A percentile compares a stretch with the other conserved stretches of the same genome.
phyloP scores from a whole-genome alignment of 192 early-diverging fungal species.

The Linnemannia schmuckeri region DNA sequence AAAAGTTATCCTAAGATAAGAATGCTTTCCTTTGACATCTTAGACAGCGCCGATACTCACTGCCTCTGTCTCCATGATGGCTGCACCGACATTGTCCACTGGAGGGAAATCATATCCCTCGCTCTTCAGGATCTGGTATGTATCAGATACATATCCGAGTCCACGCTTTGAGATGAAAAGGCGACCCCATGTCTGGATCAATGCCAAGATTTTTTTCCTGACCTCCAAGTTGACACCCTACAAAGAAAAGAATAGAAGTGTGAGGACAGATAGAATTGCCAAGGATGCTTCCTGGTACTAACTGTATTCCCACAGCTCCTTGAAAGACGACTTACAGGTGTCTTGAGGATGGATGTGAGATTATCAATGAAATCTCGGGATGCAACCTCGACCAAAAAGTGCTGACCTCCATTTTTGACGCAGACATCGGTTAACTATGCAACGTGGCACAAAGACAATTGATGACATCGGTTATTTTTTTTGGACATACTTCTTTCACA shows the following conservation, averaged over 20 bases:
- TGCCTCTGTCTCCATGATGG: slow-evolving; percentile 89
- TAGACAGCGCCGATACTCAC: slow-evolving; percentile 59
- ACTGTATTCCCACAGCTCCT: not conserved
- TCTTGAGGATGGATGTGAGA: slow-evolving; percentile 71
- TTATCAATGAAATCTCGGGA: slow-evolving; percentile 92
- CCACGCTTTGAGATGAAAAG: slow-evolving; percentile 85
- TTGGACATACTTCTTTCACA: not conserved
- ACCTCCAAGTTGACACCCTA: slow-evolving; percentile 81
- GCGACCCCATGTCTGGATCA: slow-evolving; percentile 93
- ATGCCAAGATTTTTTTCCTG: slow-evolving; percentile 74
- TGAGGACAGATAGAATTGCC: not conserved
- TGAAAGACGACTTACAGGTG: slow-evolving; percentile 59
- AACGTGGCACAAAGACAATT: not conserved
- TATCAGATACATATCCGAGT: slow-evolving; percentile 83
- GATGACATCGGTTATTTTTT: not conserved
- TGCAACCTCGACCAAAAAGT: slow-evolving; percentile 90
- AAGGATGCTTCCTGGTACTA: not conserved
- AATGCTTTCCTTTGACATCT: not conserved
- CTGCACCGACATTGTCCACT: slow-evolving; percentile 68
- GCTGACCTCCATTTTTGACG: slow-evolving; percentile 93
- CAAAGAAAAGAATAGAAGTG: slow-evolving; percentile 6
- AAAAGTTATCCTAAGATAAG: not conserved
- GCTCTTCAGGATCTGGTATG: slow-evolving; percentile 84
- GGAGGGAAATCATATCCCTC: slow-evolving; percentile 85
- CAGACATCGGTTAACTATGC: slow-evolving; percentile 87